Percentiles rank a stretch among this genome's conserved stretches.
These are phyloP conservation scores for Mycotypha africana DNA, from an alignment of 371 early-diverging fungal species.

Conservation along the genomic window DNA sequence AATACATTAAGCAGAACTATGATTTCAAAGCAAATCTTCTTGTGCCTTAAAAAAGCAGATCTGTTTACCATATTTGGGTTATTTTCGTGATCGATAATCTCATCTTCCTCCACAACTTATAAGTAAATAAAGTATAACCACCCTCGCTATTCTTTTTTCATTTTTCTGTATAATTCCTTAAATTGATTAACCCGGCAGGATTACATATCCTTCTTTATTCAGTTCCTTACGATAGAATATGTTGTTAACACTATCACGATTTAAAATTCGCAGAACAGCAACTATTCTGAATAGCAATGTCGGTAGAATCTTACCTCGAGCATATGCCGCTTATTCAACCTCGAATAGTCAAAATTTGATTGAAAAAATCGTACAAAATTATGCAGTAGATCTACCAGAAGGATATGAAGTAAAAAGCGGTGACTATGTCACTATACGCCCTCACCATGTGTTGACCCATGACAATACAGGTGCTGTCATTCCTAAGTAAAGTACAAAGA, in stretches of 20 bases:
- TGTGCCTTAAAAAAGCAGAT: no score
- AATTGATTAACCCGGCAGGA: no score
- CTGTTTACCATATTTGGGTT: no score
- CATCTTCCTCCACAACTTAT: no score
- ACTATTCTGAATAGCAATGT: not conserved
- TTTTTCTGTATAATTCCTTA: no score
- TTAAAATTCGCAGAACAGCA: constrained; percentile 5
- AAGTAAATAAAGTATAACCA: no score
- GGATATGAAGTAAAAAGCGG: constrained; percentile 75
- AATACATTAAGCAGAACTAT: no score
- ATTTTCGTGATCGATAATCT: no score
- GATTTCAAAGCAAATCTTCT: no score
- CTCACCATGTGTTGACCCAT: constrained; percentile 91
- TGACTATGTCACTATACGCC: constrained; percentile 89
- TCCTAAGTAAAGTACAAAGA: constrained; percentile 59
- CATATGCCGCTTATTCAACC: constrained; percentile 20
- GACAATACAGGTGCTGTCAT: constrained; percentile 96
- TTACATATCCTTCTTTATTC: no score
- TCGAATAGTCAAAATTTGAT: constrained; percentile 74
- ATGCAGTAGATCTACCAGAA: constrained; percentile 68
- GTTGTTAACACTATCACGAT: constrained; percentile 13
- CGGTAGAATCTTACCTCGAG: constrained; percentile 8
- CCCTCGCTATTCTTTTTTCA: no score
- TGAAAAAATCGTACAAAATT: constrained; percentile 90
- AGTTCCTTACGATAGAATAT: no score